Conservation (phyloP, 2,329 filamentous ascomycete species). For the Nigrospora osmanthi region DNA sequence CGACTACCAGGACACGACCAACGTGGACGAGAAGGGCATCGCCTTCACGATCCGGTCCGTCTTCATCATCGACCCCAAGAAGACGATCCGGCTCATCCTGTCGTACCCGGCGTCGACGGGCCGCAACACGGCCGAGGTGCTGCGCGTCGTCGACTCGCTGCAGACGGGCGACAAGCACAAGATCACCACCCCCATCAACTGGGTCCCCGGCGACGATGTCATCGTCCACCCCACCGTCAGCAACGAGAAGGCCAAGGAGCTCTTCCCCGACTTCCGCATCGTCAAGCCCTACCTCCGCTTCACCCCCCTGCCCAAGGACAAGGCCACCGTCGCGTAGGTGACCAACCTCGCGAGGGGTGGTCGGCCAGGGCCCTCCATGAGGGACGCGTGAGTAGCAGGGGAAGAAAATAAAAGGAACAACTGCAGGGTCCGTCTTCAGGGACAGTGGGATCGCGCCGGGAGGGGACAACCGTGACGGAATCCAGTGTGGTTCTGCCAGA, state of each 20-base stretch:
- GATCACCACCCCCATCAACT: constrained; percentile 84
- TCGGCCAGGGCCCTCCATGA: neutral
- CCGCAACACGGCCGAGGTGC: constrained; percentile 72
- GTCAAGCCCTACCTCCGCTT: constrained; percentile 70
- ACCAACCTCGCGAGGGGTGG: neutral
- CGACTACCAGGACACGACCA: constrained; percentile 73
- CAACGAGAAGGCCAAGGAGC: constrained; percentile 77
- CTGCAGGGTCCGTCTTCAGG: too few species aligned
- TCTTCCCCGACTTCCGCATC: constrained; percentile 70
- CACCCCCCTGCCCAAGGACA: constrained; percentile 55
- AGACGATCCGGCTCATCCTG: constrained; percentile 89
- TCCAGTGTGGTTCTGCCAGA: too few species aligned
- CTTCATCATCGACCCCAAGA: constrained; percentile 89
- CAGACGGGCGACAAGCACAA: constrained; percentile 83
- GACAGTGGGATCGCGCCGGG: too few species aligned
- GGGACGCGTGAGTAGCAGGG: too few species aligned
- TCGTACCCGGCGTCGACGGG: constrained; percentile 89
- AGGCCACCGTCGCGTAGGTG: constrained; percentile 24
- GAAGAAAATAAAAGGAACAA: too few species aligned
- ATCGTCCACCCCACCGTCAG: constrained; percentile 80
- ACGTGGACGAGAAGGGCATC: constrained; percentile 73
- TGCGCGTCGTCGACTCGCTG: constrained; percentile 71
- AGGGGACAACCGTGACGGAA: too few species aligned
- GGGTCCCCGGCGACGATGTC: constrained; percentile 81
- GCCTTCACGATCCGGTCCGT: constrained; percentile 93